These are phyloP conservation scores for Mikania micrantha DNA, from an alignment of 129 eudicot genomes.

Conservation along the genomic window DNA sequence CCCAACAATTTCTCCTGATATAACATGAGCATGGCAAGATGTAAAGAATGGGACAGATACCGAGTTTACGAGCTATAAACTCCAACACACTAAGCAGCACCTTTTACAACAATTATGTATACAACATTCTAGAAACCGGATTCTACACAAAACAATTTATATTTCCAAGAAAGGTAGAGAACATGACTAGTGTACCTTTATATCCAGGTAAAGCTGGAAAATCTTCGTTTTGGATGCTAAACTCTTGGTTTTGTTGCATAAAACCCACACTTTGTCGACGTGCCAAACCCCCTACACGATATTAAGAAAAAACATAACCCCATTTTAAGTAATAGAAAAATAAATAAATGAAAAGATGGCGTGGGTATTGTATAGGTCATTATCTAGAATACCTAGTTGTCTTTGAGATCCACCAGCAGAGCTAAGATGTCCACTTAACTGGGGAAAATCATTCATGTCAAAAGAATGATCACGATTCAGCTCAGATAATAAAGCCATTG, in stretches of 20 bases:
- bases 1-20: slow-evolving; percentile 5
- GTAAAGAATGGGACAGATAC: not conserved
- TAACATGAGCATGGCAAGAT: not conserved
- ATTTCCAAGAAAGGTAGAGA: slow-evolving; percentile 8
- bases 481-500: slow-evolving; percentile 65
- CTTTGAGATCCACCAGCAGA: slow-evolving; percentile 81
- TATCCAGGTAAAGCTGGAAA: slow-evolving; percentile 90
- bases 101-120: not conserved
- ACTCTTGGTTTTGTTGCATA: slow-evolving; percentile 82
- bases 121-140: not conserved
- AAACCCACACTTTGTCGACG: slow-evolving; percentile 72
- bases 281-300: slow-evolving; percentile 49
- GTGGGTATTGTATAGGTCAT: not conserved
- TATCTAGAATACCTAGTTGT: slow-evolving; percentile 47
- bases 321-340: not conserved
- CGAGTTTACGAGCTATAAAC: not conserved
- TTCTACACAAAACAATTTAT: not conserved
- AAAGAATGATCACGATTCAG: slow-evolving; percentile 70
- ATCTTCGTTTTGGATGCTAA: slow-evolving; percentile 86
- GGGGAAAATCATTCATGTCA: slow-evolving; percentile 76
- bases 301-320: slow-evolving; percentile 8
- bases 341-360: not conserved
- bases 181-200: slow-evolving; percentile 48
- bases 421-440: slow-evolving; percentile 62
- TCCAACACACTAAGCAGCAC: not conserved